Evolutionary conservation across 768 basidiomycete species (phyloP).

Genomic region (Dendrothele bispora): DNA sequence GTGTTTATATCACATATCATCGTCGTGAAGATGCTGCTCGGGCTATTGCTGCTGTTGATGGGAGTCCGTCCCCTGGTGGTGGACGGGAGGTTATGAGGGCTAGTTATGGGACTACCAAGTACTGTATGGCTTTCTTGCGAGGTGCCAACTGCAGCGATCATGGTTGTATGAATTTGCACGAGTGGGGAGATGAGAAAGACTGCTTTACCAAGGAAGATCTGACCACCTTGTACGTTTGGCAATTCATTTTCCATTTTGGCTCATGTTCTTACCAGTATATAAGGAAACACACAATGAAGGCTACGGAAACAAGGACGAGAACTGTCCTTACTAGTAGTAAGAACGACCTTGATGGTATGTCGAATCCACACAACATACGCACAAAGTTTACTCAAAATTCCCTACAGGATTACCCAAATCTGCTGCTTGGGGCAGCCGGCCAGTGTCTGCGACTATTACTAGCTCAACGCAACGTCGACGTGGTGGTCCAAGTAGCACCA

Average conservation of each 20-base stretch:
- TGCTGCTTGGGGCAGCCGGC: constrained; percentile 64
- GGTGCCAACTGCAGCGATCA: constrained; percentile 82
- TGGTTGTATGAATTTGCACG: constrained; percentile 92
- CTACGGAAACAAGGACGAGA: constrained; percentile 71
- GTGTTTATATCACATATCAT: constrained; percentile 96
- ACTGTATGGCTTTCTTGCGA: constrained; percentile 94
- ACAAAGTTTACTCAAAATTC: no score
- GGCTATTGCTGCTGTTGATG: constrained; percentile 91
- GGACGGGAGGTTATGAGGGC: constrained; percentile 89
- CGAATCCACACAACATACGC: no score
- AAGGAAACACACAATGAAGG: constrained; percentile 93
- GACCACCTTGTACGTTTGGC: constrained; percentile 70
- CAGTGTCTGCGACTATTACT: constrained; percentile 14
- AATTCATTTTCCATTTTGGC: constrained; percentile 4
- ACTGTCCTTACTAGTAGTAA: constrained; percentile 46
- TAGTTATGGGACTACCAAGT: constrained; percentile 95
- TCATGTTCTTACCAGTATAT: constrained; percentile 1
- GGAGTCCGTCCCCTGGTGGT: constrained; percentile 86
- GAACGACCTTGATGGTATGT: constrained; percentile 57
- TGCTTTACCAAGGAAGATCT: constrained; percentile 97
- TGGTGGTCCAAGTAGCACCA: constrained; percentile 35
- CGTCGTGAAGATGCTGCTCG: constrained; percentile 93
- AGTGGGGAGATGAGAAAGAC: constrained; percentile 98
- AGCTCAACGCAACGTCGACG: constrained; percentile 37
- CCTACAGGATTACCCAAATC: constrained; percentile 69